Evolutionary conservation across 192 early-diverging fungal species (phyloP).

Genomic region (Geranomyces michiganensis): DNA sequence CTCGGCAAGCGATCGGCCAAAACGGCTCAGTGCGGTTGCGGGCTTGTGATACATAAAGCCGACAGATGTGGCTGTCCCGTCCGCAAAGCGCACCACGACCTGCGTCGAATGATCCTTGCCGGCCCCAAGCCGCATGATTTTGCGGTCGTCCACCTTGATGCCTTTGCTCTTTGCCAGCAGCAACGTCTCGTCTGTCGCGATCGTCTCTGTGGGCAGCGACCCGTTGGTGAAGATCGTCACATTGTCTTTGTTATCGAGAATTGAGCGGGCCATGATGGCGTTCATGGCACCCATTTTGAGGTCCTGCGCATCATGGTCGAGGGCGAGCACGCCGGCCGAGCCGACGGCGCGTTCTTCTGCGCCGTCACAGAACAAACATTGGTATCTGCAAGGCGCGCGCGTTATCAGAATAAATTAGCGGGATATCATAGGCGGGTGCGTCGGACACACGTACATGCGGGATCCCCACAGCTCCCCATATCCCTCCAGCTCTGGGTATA

Average conservation of each 20-base stretch:
- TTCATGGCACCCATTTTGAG: slow-evolving; percentile 2
- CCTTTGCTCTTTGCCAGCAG: not conserved
- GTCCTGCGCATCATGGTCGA: not conserved
- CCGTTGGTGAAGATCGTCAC: slow-evolving; percentile 15
- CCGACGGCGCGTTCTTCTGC: slow-evolving; percentile 11
- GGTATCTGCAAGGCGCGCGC: not conserved
- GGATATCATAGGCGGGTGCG: not conserved
- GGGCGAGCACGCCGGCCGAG: slow-evolving; percentile 1
- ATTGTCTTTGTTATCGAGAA: not conserved
- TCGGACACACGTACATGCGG: not conserved
- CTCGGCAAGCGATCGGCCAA: not conserved
- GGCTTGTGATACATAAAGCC: slow-evolving; percentile 17
- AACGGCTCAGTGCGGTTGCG: not conserved
- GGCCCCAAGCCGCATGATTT: slow-evolving; percentile 7
- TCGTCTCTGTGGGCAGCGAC: not conserved
- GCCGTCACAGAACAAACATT: slow-evolving; percentile 15
- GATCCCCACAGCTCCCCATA: not conserved
- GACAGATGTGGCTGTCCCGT: not conserved
- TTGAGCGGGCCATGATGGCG: slow-evolving; percentile 5
- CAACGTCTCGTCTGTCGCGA: slow-evolving; percentile 3
- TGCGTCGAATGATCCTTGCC: not conserved
- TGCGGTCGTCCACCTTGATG: slow-evolving; percentile 12
- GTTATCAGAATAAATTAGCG: not conserved
- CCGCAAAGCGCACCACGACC: slow-evolving; percentile 1
- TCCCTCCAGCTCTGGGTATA: too few species aligned